Evolutionary conservation across 345 rosid species (phyloP), one percentile per base, ranked within the genome.

Genomic region (Garcia nutans): DNA sequence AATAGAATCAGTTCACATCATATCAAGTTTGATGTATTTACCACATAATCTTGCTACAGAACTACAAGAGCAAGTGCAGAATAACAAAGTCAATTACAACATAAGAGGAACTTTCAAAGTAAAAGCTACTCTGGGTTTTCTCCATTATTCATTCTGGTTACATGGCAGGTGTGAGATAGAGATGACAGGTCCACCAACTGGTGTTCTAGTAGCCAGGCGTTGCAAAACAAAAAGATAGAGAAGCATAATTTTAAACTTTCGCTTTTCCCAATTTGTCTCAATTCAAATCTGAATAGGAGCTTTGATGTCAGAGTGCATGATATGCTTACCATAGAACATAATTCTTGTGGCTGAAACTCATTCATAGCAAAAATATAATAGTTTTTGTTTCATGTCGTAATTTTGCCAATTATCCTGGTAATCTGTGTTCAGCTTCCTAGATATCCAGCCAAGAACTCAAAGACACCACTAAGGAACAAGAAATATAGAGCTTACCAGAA

Each of bases 101-200:
- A 80, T 93, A 66, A 84, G 89, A 84, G 94, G 89, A 70, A 84
- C 74, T 8, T 90, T 93, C 57, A 90, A 80, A 76, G 97, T 93
- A 70, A 90, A 84, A 79, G 97, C 93, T 15, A 81, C 64, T 60
- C 44, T 95, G 33, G 99, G 99, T 68, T 64, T 87, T 44, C 68
- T 95, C 67, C 98, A 81, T 80, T 88, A 85, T 82, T 87, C 94
- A 57, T 91, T 90, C 85, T 84, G 89, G 94, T 74, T 93, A 71
- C 97, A 93, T 45, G 86, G 89, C 20, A 87, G 89, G 78, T 95
- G 99, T 81, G 91, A 85, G 80, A 75, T 91, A 31, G 80, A 80
- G 65, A 80, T 89, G 89, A 85, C 88, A 2, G 85, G 94, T 79
- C 99, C 98, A 33, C 99, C 99, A 37, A 80, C 82, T 0, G 99